phyloP scores from a whole-genome alignment of 345 rosid genomes.

The Mercurialis annua region DNA sequence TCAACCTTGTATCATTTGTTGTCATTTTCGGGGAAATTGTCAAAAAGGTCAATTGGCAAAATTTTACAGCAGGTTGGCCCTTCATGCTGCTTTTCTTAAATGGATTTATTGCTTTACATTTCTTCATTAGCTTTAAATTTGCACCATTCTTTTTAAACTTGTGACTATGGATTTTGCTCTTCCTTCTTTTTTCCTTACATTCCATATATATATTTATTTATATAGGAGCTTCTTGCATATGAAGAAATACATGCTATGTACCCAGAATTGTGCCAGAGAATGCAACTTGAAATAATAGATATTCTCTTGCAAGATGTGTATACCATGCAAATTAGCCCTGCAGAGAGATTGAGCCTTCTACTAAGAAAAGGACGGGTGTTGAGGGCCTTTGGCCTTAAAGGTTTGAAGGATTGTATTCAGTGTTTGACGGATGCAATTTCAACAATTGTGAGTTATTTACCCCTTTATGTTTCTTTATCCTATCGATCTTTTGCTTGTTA shows the following conservation, averaged over 20 bases:
- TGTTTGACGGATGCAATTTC: slow-evolving; percentile 72
- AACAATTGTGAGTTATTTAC: slow-evolving; percentile 41
- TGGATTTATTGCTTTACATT: slow-evolving; percentile 6
- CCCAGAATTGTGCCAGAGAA: slow-evolving; percentile 57
- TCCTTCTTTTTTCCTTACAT: background rate
- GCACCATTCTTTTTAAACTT: background rate
- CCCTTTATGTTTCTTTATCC: background rate
- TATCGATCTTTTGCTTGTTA: background rate
- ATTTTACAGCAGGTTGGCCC: slow-evolving; percentile 76
- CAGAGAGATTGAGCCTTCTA: slow-evolving; percentile 57
- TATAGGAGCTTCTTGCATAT: slow-evolving; percentile 75
- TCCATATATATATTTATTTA: slow-evolving; percentile 20
- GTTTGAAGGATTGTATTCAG: slow-evolving; percentile 46
- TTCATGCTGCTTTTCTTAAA: slow-evolving; percentile 1
- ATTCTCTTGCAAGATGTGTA: slow-evolving; percentile 54
- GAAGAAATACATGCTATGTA: slow-evolving; percentile 42
- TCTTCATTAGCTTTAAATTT: background rate
- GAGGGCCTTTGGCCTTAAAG: slow-evolving; percentile 50
- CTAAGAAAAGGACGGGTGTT: slow-evolving; percentile 56
- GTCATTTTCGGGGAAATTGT: slow-evolving; percentile 42
- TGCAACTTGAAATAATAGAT: slow-evolving; percentile 47
- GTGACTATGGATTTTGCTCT: background rate
- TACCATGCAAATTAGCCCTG: slow-evolving; percentile 27
- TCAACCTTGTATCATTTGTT: slow-evolving; percentile 50
- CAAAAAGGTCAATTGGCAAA: slow-evolving; percentile 45